Evolutionary conservation across 192 early-diverging fungal genomes (phyloP).

Genomic region (Coemansia sp.): DNA sequence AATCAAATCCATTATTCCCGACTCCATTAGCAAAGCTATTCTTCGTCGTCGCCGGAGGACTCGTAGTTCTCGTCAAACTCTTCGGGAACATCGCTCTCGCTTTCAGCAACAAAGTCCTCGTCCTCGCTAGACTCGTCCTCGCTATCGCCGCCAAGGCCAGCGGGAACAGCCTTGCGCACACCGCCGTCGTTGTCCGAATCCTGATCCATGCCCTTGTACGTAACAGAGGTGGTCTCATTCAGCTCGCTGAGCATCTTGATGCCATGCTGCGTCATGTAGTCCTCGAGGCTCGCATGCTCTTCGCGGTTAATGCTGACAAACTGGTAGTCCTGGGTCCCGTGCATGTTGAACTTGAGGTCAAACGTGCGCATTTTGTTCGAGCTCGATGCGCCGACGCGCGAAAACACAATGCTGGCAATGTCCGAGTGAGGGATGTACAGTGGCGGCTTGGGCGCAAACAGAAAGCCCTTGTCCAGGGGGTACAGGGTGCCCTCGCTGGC

Average conservation of each 20-base stretch:
- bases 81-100: constrained; percentile 73
- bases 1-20: not conserved
- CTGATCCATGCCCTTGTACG: constrained; percentile 42
- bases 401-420: constrained; percentile 83
- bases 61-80: constrained; percentile 72
- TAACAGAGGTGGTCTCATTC: constrained; percentile 50
- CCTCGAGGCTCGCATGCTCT: constrained; percentile 79
- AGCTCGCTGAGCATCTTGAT: constrained; percentile 77
- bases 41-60: constrained; percentile 26
- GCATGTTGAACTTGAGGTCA: constrained; percentile 92
- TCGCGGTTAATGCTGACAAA: constrained; percentile 89
- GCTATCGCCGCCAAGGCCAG: constrained; percentile 30
- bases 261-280: constrained; percentile 78
- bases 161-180: constrained; percentile 18
- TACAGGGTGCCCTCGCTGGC: constrained; percentile 95
- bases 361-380: constrained; percentile 69
- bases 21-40: constrained; percentile 10
- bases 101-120: constrained; percentile 83
- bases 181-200: constrained; percentile 15
- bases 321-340: constrained; percentile 69
- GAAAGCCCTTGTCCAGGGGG: constrained; percentile 88
- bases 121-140: constrained; percentile 77
- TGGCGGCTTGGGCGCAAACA: constrained; percentile 94
- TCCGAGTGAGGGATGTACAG: constrained; percentile 83
- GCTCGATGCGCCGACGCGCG: constrained; percentile 62